phyloP scores from a whole-genome alignment of 75 land plant genomes.

The Cryptomeria japonica region DNA sequence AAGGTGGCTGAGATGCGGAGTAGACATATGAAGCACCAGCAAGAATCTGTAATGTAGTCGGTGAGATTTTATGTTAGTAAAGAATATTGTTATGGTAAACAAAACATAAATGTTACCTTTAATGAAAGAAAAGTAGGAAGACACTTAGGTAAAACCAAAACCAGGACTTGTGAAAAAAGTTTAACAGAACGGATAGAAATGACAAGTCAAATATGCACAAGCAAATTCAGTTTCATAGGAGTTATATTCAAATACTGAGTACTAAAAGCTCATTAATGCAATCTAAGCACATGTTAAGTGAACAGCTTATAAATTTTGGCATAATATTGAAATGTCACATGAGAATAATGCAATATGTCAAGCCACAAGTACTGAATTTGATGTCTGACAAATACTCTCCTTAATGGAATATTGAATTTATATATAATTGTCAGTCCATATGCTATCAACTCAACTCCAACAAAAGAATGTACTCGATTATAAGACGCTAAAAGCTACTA shows the following conservation, averaged over 20 bases:
- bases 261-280: background rate
- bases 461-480: background rate
- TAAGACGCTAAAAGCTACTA: background rate
- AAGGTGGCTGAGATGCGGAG: slow-evolving; percentile 92
- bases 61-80: background rate
- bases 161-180: background rate
- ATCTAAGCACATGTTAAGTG: background rate
- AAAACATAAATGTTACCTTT: background rate
- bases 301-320: background rate
- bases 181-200: background rate
- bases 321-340: background rate
- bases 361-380: background rate
- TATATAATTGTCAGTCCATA: background rate
- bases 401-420: background rate
- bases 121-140: background rate
- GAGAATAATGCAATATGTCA: background rate
- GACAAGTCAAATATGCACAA: background rate
- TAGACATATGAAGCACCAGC: slow-evolving; percentile 86
- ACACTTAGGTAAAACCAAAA: background rate
- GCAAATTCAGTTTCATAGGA: background rate
- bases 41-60: slow-evolving; percentile 57
- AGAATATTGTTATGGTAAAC: background rate
- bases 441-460: background rate
- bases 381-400: background rate
- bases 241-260: background rate